Evolutionary conservation across 768 basidiomycete genomes (phyloP), one percentile per base, ranked within the genome.

Genomic region (Postia placenta): DNA sequence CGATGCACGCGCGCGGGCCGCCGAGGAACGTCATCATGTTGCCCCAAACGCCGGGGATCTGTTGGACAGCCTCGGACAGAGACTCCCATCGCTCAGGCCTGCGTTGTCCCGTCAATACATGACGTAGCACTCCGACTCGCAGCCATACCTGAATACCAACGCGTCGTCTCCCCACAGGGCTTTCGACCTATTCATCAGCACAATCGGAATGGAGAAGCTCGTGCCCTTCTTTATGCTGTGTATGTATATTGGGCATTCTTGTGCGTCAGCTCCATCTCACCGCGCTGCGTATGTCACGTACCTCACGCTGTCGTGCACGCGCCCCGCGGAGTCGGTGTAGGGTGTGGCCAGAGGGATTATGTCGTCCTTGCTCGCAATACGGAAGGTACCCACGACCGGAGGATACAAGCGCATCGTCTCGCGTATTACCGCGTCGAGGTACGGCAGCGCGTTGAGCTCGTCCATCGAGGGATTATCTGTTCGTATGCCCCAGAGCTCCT

Each of bases 1-100:
- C n/a, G n/a, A n/a, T n/a, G n/a, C n/a, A n/a, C n/a, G n/a, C n/a
- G n/a, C n/a, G 72, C 9, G 81, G 78, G 3, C 85, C 85, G 23
- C 78, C 80, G 1, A 80, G 52, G 70, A 87, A 87, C 0, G 79
- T 74, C 35, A 84, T 57, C 54, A 79, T 57, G 56, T 82, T 74
- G 15, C 75, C 71, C 75, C 76, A 83, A 0, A 84, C 69, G 5
- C 81, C 79, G 7, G 85, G 85, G 28, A 85, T 67, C 0, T 59
- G 50, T 4, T 57, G 60, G 1, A 69, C 73, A 2, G 67, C 66
- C 33, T 74, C 70, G 0, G 81, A 80, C 5, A 27, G 40, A 43
- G 49, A 28, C 12, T 65, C 59, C 85, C 85, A 87, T 1, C 84
- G 70, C 55, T 85, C 83, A 0, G 84, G 84, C 54, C 80, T 85